These are phyloP conservation scores for Oxyria digyna DNA, from an alignment of 148 eudicot genomes.

Conservation along the genomic window DNA sequence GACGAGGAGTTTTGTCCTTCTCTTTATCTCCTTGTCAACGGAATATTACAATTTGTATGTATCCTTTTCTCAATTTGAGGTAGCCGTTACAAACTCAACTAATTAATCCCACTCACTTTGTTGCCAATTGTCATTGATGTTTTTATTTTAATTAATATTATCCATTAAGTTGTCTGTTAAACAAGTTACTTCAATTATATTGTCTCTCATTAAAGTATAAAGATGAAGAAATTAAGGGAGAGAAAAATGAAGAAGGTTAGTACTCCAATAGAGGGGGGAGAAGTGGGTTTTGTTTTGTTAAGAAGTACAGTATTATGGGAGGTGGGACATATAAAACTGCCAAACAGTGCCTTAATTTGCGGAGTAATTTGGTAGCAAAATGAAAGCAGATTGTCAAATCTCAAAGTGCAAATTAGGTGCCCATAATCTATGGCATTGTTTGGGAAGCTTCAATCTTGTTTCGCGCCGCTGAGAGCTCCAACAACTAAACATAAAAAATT, in stretches of 20 bases:
- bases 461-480: conserved; percentile 5
- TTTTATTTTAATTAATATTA: background rate
- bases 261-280: too few species aligned
- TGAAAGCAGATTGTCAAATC: background rate
- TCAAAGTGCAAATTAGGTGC: conserved; percentile 7
- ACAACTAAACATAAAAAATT: background rate
- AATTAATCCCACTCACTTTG: too few species aligned
- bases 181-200: background rate
- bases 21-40: background rate
- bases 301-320: background rate
- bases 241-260: too few species aligned
- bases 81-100: background rate
- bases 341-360: conserved; percentile 5
- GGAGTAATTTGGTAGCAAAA: background rate
- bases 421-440: conserved; percentile 6
- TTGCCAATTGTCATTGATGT: background rate
- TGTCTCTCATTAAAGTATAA: too few species aligned
- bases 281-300: background rate
- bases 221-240: too few species aligned
- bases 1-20: background rate
- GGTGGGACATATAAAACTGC: background rate
- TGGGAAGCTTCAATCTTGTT: conserved; percentile 7
- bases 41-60: background rate
- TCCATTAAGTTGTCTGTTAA: background rate
- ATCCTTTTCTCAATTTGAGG: background rate